Conservation (phyloP, 164 flowering plant genomes). For the Kalanchoe fedtschenkoi region DNA sequence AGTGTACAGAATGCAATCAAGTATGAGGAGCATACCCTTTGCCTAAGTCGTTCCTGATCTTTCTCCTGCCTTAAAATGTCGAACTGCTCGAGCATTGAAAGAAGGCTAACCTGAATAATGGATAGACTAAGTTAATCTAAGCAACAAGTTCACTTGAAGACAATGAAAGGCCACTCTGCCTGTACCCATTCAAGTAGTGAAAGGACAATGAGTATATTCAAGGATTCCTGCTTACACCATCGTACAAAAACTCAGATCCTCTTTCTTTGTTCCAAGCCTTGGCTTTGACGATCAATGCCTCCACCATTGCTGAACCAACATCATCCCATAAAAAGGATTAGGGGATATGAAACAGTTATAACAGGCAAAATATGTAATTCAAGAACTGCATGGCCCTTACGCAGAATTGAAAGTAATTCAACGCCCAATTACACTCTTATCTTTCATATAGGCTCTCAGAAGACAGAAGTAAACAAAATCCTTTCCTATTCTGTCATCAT, state of each 20-base stretch:
- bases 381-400: too few relatives aligned
- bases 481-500: too few relatives aligned
- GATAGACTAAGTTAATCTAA: not conserved
- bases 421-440: too few relatives aligned
- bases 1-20: not conserved
- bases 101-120: slow-evolving; percentile 20
- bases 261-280: slow-evolving; percentile 49
- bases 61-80: slow-evolving; percentile 23
- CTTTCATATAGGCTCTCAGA: too few relatives aligned
- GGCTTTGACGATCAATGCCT: slow-evolving; percentile 37
- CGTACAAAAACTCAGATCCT: slow-evolving; percentile 37
- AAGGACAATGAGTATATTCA: not conserved
- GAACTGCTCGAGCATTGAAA: slow-evolving; percentile 29
- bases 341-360: not conserved
- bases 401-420: too few relatives aligned
- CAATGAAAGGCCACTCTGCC: too few relatives aligned
- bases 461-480: too few relatives aligned
- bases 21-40: slow-evolving; percentile 18
- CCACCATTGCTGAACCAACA: slow-evolving; percentile 40
- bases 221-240: slow-evolving; percentile 36
- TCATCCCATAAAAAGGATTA: not conserved
- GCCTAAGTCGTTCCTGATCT: slow-evolving; percentile 25
- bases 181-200: not conserved
- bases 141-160: not conserved
- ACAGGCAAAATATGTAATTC: not conserved